A percentile compares a stretch with the other conserved stretches of the same genome.
Conservation (phyloP, 495 filamentous ascomycete genomes). For the Penicillium manginii region DNA sequence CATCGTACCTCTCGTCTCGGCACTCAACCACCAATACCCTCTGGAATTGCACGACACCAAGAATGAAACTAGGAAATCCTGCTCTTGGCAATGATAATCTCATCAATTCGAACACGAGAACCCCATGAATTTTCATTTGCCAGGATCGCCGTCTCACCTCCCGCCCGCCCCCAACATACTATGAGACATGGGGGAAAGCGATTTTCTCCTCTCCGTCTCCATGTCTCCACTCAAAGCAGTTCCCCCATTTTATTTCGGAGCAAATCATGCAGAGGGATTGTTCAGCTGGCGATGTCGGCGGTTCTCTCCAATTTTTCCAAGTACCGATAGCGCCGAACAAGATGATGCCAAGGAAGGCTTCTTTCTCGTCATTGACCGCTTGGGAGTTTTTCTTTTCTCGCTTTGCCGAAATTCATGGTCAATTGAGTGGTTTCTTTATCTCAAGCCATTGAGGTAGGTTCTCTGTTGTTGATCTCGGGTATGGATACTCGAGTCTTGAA, state of each 20-base stretch:
- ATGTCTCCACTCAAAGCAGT: neutral
- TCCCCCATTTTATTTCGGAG: neutral
- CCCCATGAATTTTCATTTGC: neutral
- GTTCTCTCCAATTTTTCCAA: slow-evolving; percentile 6
- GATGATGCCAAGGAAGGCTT: neutral
- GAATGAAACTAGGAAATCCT: neutral
- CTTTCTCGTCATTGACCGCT: no score
- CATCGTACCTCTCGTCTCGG: neutral
- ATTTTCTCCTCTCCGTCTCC: neutral
- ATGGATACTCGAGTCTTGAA: no score
- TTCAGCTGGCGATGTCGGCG: neutral
- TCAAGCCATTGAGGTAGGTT: no score
- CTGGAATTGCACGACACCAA: neutral
- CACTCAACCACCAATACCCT: neutral
- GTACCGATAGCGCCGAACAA: neutral
- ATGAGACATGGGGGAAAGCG: slow-evolving; percentile 2
- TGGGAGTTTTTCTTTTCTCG: no score
- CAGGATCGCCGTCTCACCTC: slow-evolving; percentile 1
- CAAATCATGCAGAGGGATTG: neutral
- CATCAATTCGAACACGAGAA: neutral
- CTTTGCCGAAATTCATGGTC: no score
- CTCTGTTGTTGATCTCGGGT: no score
- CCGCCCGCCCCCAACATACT: neutral
- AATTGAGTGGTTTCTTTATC: no score
- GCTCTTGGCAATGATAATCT: neutral